phyloP scores from a whole-genome alignment of 179 eudicot species.

The Spinacia oleracea region DNA sequence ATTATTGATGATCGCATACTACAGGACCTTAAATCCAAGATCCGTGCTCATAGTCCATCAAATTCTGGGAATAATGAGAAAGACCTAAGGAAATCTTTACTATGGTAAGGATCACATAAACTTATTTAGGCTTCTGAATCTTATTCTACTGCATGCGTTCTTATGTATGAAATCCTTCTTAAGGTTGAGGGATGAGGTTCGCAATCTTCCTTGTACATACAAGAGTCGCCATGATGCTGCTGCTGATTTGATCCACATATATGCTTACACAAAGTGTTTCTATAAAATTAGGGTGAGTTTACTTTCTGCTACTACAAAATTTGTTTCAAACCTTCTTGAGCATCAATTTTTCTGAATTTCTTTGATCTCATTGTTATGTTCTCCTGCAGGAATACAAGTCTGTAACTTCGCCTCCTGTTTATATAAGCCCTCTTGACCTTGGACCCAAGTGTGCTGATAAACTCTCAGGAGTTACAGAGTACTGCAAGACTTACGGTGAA shows the following conservation, averaged over 20 bases:
- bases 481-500: constrained; percentile 84
- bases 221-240: constrained; percentile 97
- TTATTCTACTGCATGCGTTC: constrained; percentile 8
- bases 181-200: constrained; percentile 98
- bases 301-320: neutral
- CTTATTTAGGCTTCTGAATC: constrained; percentile 12
- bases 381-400: constrained; percentile 72
- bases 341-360: constrained; percentile 2
- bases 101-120: constrained; percentile 59
- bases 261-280: constrained; percentile 85
- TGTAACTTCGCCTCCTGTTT: constrained; percentile 81
- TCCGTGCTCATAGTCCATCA: constrained; percentile 79
- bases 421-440: constrained; percentile 91
- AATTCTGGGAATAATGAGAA: constrained; percentile 58
- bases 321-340: neutral
- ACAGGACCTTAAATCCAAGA: constrained; percentile 60
- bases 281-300: constrained; percentile 70
- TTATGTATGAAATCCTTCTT: constrained; percentile 11
- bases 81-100: constrained; percentile 71
- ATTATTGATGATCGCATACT: constrained; percentile 53
- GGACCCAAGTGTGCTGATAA: constrained; percentile 89
- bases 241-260: constrained; percentile 91
- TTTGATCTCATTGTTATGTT: neutral
- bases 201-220: constrained; percentile 74
- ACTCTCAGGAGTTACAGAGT: constrained; percentile 69